Base-by-base conservation (phyloP, 148 eudicot genomes). In the Chenopodium quinoa region DNA sequence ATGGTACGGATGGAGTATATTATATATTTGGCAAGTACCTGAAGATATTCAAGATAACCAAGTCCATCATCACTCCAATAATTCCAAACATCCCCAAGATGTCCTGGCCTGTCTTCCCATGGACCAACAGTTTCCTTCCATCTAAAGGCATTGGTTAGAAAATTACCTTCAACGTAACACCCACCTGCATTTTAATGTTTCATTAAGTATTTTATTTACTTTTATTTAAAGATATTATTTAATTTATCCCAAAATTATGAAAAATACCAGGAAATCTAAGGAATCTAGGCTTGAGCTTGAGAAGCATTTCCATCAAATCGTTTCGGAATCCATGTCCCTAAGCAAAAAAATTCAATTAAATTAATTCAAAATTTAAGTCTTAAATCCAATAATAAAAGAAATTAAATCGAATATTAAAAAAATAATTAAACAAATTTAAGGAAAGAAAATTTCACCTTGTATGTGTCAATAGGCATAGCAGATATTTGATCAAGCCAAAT, bases 401-500 rank as follows among this genome's bases (percentile, higher is more conserved):
- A 23, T 48, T 4, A 56, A 37, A 6, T 6, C 44, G 7, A 40
- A 5, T 40, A 31, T 12, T 73, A 25, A 46, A 25, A 31, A 76
- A 34, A 34, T 37, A 19, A 13, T 29, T 17, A 22, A 20, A 17
- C 12, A 11, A 32, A 7, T 46, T 6, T 40, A 40, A 40, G 13
- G 47, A n/a, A 10, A 7, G 1, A 23, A 20, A 4, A 7, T 2
- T 40, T 46, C 1, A 91, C 98, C 92, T 91, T 91, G 90, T 85
- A 90, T 47, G 98, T 92, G 76, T 88, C 87, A 66, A 83, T 76
- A 71, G 99, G 97, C 92, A 93, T 89, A 66, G 82, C 89, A 48
- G 99, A 95, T 5, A 95, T 93, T 90, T 95, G 99, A 83, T 95
- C 99, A 76, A 95, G 87, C 98, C 98, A 95, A 80, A 92, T 85